These are phyloP conservation scores for Aspergillus sp. DNA, from an alignment of 2,329 filamentous ascomycete genomes.

Conservation along the genomic window DNA sequence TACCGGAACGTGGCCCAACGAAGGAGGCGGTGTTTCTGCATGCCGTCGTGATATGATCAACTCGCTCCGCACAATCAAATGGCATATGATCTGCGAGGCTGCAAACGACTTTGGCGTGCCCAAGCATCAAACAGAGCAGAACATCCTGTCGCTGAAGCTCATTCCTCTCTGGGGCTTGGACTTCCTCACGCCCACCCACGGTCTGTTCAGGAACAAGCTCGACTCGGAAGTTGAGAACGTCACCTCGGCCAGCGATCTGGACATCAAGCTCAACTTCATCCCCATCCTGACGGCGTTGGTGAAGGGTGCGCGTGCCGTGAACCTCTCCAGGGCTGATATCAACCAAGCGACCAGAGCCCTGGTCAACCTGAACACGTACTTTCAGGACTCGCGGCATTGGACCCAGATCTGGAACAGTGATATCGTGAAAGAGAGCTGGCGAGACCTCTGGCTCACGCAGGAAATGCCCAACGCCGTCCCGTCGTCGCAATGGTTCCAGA, in stretches of 20 bases:
- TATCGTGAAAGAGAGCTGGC: slow-evolving; percentile 46
- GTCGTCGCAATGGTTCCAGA: slow-evolving; percentile 37
- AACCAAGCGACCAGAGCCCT: slow-evolving; percentile 49
- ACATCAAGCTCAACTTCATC: slow-evolving; percentile 55
- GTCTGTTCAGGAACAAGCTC: slow-evolving; percentile 54
- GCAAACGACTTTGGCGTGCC: slow-evolving; percentile 57
- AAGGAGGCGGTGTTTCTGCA: slow-evolving; percentile 56
- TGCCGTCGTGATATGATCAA: slow-evolving; percentile 57
- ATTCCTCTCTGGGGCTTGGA: slow-evolving; percentile 57
- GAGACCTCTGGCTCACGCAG: slow-evolving; percentile 48
- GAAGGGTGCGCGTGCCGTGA: slow-evolving; percentile 48
- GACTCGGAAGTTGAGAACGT: slow-evolving; percentile 53
- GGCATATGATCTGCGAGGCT: slow-evolving; percentile 56
- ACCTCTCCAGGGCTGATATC: slow-evolving; percentile 44
- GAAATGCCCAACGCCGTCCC: slow-evolving; percentile 41
- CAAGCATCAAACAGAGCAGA: slow-evolving; percentile 56
- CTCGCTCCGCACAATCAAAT: slow-evolving; percentile 52
- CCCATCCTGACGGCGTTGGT: slow-evolving; percentile 53
- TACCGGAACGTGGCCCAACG: slow-evolving; percentile 54
- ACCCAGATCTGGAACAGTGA: slow-evolving; percentile 49
- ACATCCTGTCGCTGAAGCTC: slow-evolving; percentile 55
- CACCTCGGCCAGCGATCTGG: slow-evolving; percentile 43
- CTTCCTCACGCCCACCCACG: slow-evolving; percentile 52
- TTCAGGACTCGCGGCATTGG: slow-evolving; percentile 50
- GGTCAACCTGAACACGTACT: slow-evolving; percentile 51